These are phyloP conservation scores for Ustilago trichophora DNA, from an alignment of 1,284 basidiomycete species.

Conservation along the genomic window DNA sequence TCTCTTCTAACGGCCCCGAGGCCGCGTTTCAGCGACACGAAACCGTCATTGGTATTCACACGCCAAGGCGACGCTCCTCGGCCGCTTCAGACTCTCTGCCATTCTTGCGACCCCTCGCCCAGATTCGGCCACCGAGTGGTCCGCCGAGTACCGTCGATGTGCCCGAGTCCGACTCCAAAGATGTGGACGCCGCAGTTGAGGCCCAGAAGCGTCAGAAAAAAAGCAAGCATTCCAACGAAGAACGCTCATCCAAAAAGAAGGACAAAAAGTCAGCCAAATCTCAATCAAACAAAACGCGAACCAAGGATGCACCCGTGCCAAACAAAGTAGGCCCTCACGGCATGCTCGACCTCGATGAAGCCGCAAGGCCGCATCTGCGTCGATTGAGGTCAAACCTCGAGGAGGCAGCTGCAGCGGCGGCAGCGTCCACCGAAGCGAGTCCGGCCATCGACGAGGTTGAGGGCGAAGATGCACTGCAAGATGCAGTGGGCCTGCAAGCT, in stretches of 20 bases:
- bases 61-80: conserved; percentile 45
- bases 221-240: conserved; percentile 2
- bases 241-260: conserved; percentile 20
- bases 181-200: conserved; percentile 1
- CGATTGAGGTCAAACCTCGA: conserved; percentile 40
- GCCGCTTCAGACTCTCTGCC: conserved; percentile 28
- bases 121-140: conserved; percentile 43
- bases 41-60: conserved; percentile 61
- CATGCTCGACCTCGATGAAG: conserved; percentile 34
- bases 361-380: conserved; percentile 30
- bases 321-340: conserved; percentile 25
- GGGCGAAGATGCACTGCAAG: conserved; percentile 17
- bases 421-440: conserved; percentile 24
- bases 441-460: conserved; percentile 5
- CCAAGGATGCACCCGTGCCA: conserved; percentile 12
- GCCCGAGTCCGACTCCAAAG: conserved; percentile 2
- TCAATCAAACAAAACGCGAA: conserved; percentile 2
- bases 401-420: conserved; percentile 50
- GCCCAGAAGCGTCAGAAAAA: conserved; percentile 10
- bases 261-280: conserved; percentile 15
- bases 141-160: conserved; percentile 15
- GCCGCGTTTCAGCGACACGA: conserved; percentile 56
- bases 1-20: conserved; percentile 54
- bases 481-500: conserved; percentile 17
- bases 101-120: conserved; percentile 39